Conservation (phyloP, 2,329 filamentous ascomycete genomes). For the Boeremia lycopersici region DNA sequence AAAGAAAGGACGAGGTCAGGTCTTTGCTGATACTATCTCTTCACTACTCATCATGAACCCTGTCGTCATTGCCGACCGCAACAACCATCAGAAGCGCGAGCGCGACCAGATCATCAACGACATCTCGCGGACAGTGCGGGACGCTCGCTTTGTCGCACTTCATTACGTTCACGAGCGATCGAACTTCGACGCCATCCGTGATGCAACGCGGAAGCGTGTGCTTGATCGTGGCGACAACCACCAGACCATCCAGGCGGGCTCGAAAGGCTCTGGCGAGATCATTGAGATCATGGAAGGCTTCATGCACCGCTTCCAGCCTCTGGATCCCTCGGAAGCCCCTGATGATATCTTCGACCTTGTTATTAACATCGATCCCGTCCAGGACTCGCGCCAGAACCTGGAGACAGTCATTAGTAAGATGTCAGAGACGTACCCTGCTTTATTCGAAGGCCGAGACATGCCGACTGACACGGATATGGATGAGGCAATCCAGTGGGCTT, state of each 20-base stretch:
- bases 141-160: conserved; percentile 78
- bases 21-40: conserved; percentile 75
- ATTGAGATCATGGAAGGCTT: conserved; percentile 95
- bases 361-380: conserved; percentile 80
- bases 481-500: conserved; percentile 73
- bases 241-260: conserved; percentile 91
- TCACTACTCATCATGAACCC: conserved; percentile 67
- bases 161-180: conserved; percentile 80
- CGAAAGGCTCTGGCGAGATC: conserved; percentile 73
- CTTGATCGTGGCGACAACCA: conserved; percentile 91
- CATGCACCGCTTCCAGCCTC: conserved; percentile 80
- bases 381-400: conserved; percentile 82
- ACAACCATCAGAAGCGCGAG: conserved; percentile 90
- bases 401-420: conserved; percentile 77
- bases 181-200: conserved; percentile 73
- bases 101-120: conserved; percentile 86
- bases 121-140: conserved; percentile 64
- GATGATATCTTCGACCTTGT: conserved; percentile 83
- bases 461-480: conserved; percentile 79
- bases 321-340: conserved; percentile 69
- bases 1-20: conserved; percentile 72
- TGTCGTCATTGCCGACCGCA: conserved; percentile 88
- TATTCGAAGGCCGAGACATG: conserved; percentile 66
- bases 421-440: conserved; percentile 75
- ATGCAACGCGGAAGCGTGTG: conserved; percentile 78